Evolutionary conservation across 805 yeast species (phyloP), one percentile per base, ranked within the genome.

Genomic region (Schwanniomyces pseudopolymorphus): DNA sequence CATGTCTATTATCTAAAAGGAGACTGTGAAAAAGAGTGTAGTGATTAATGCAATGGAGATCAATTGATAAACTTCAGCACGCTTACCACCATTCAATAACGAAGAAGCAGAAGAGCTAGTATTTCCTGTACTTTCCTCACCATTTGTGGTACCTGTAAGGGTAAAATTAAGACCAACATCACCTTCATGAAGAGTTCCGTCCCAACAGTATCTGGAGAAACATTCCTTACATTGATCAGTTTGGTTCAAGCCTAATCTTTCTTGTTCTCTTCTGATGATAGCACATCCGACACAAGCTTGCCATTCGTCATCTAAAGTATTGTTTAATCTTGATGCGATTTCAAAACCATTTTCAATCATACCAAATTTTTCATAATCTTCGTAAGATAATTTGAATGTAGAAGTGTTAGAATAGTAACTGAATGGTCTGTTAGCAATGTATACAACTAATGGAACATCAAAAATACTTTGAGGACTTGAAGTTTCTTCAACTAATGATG

Each of bases 261-360:
- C 94, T 59, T 84, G 83, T 36, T 85, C 80, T 63, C 96, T 81
- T 69, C 88, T 84, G 48, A 88, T 74, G 39, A 89, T 78, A 8
- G 95, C 96, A 74, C 96, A 89, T 2, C 87, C 87, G 41, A 89
- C 76, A 71, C 96, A 89, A 5, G 82, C 77, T 36, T 79, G 69
- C 84, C 87, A 89, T 35, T 85, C 82, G 3, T 69, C 60, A 53
- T 87, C 95, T 20, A 83, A 59, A 11, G 95, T 84, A 31, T 81
- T 66, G 61, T 87, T 88, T 47, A 75, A 72, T 58, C 85, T 78
- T 1, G 91, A 74, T 10, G 84, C 78, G 11, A 79, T 75, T 55
- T 86, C 88, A 60, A 81, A 86, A 8, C 96, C 96, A 61, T 89
- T 89, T 54, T 73, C 64, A 46, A 89, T 78, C 74, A 89, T 77